Percentiles rank a stretch among this genome's conserved stretches.
Conservation (phyloP, 2,329 filamentous ascomycete genomes). For the Colletotrichum viniferum region DNA sequence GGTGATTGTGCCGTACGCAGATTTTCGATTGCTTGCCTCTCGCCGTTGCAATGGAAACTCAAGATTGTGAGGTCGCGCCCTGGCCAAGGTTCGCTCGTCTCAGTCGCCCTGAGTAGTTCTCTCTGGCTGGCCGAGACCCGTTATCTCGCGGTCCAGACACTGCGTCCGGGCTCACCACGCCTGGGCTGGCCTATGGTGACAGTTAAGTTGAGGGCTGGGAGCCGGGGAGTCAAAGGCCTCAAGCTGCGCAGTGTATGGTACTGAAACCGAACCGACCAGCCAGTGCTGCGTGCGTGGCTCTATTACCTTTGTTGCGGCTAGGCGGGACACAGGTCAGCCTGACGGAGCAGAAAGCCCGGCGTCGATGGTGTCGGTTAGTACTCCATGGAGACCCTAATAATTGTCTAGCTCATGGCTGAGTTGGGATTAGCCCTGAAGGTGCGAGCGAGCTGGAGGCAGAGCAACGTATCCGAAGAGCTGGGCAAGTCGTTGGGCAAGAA, state of each 20-base stretch:
- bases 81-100: neutral
- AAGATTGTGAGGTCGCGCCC: neutral
- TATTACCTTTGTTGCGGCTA: neutral
- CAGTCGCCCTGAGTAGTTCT: neutral
- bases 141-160: neutral
- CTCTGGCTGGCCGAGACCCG: neutral
- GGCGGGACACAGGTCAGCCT: neutral
- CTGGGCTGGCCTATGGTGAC: neutral
- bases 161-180: neutral
- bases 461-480: neutral
- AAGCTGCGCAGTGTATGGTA: neutral
- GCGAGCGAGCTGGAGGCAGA: neutral
- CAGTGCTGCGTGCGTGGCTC: conserved; percentile 10
- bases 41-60: conserved; percentile 1
- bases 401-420: neutral
- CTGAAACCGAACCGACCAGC: neutral
- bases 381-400: neutral
- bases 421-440: neutral
- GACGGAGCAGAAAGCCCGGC: conserved; percentile 1
- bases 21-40: neutral
- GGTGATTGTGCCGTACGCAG: neutral
- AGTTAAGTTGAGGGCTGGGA: neutral
- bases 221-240: neutral
- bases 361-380: neutral
- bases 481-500: neutral